Base-by-base conservation (phyloP, 805 yeast species). In the Yamadazyma akitaensis region DNA sequence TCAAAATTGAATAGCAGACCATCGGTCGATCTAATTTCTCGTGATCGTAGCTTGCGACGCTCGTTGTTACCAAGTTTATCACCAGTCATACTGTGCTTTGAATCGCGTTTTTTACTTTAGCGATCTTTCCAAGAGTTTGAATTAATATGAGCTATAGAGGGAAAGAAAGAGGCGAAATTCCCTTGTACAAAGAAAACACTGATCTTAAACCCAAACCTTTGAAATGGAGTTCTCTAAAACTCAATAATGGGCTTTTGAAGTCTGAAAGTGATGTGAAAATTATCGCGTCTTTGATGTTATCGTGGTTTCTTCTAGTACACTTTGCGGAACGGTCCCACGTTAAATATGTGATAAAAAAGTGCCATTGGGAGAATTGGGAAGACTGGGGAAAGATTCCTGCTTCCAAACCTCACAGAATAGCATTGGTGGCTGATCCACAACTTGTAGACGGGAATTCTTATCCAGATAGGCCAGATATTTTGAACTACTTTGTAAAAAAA, bases 341-440 rank as follows among this genome's bases (percentile, higher is more conserved):
- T 4, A 55, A 51, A 13, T 50, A 44, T 34, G 59, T 62, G 10
- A 50, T 67, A 17, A 49, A 46, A 2, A 51, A 49, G 28, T 70
- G 75, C 44, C 53, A 64, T 5, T 90, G 96, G 97, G 53, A 64
- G 2, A 63, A 61, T 0, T 90, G 96, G 96, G 56, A 64, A 2
- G 61, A 60, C 0, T 85, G 92, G 91, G 89, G 84, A 63, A 4
- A 58, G 5, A 6, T 10, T 4, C 1, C 36, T 10, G 17, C 30
- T 10, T 18, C 28, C 10, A 12, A 11, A 13, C 75, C 80, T 1
- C 80, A 79, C 56, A 63, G 80, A 47, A 71, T 86, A 6, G 69
- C 65, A 2, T 25, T 94, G 11, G 73, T 88, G 31, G 98, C 97
- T 0, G 99, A 94, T 60, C 99, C 99, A 0, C 99, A 94, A 63